Base-by-base conservation (phyloP, 2,329 filamentous ascomycete genomes). In the Trichoderma arundinaceum region DNA sequence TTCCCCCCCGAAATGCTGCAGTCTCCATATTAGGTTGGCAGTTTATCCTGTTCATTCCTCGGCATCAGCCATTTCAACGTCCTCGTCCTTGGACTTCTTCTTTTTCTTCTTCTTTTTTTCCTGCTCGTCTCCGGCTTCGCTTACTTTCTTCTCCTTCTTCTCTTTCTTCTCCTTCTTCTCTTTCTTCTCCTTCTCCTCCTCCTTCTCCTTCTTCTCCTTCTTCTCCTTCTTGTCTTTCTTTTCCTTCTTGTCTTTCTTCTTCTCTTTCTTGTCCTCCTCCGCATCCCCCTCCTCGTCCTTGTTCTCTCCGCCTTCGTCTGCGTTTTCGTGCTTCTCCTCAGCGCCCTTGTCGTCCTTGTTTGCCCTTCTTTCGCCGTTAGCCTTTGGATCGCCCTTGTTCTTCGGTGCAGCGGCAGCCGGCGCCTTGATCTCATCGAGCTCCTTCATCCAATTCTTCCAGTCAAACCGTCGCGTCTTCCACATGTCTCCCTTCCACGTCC, bases 391-490 rank as follows among this genome's bases (percentile, higher is more conserved):
- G 7, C 53, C 48, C 46, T 61, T 65, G 28, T 61, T 52, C 48
- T 65, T 65, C 2, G 66, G 69, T 12, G 67, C 67, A 1, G 69
- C 68, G 38, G 68, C 62, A 32, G 44, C 44, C n/a, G 57, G 67
- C 19, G 72, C 67, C 54, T 71, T 61, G 8, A 65, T 66, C 19
- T 68, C 69, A 46, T 74, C 73, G 17, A 81, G 77, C 69, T 85
- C 84, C 75, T 84, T 86, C 67, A 82, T 82, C 83, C 84, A 87
- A 2, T 77, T 72, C 68, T 85, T 83, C 86, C 86, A 88, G 56
- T 87, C 85, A 15, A 77, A 74, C 56, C 81, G 75, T 48, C 82
- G 77, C 54, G 81, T 82, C 71, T 81, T 83, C 84, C 84, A 88
- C 74, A 83, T 72, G 67, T 88, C 85, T 12, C 84, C 85, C 73